A percentile compares a stretch with the other conserved stretches of the same genome.
Conservation (phyloP, 1,284 basidiomycete genomes). For the Ustilago esculenta region DNA sequence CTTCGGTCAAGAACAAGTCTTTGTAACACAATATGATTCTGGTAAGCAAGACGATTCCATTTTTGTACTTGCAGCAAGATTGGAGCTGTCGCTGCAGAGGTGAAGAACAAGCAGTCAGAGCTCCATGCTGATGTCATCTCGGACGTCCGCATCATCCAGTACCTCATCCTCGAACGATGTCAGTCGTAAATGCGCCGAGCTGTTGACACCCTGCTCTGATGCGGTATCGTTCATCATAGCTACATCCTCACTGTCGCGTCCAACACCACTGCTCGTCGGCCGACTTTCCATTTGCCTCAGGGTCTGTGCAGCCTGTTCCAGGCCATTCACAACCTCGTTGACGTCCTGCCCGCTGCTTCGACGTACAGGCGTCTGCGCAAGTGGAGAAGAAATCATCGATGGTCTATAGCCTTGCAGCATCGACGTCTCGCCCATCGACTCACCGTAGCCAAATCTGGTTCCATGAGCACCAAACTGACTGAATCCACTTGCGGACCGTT, state of each 20-base stretch:
- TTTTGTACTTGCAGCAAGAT: not conserved
- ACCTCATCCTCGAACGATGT: conserved; percentile 28
- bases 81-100: not conserved
- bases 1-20: no score
- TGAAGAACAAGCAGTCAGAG: no score
- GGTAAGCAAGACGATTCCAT: not conserved
- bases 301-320: conserved; percentile 33
- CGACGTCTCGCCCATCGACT: conserved; percentile 41
- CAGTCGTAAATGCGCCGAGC: conserved; percentile 15
- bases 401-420: conserved; percentile 31
- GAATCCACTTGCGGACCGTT: conserved; percentile 42
- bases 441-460: conserved; percentile 28
- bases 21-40: not conserved
- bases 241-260: conserved; percentile 24
- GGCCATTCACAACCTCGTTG: conserved; percentile 14
- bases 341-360: conserved; percentile 16
- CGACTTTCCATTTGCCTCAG: conserved; percentile 8
- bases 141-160: conserved; percentile 21
- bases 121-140: conserved; percentile 40
- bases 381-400: conserved; percentile 40
- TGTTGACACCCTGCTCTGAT: conserved; percentile 12
- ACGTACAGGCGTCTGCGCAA: conserved; percentile 34
- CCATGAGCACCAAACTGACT: conserved; percentile 19
- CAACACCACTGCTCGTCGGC: conserved; percentile 17
- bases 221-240: conserved; percentile 27